A percentile compares a stretch with the other conserved stretches of the same genome.
These are phyloP conservation scores for Cordyceps militaris DNA, from an alignment of 2,329 filamentous ascomycete genomes.

Conservation along the genomic window DNA sequence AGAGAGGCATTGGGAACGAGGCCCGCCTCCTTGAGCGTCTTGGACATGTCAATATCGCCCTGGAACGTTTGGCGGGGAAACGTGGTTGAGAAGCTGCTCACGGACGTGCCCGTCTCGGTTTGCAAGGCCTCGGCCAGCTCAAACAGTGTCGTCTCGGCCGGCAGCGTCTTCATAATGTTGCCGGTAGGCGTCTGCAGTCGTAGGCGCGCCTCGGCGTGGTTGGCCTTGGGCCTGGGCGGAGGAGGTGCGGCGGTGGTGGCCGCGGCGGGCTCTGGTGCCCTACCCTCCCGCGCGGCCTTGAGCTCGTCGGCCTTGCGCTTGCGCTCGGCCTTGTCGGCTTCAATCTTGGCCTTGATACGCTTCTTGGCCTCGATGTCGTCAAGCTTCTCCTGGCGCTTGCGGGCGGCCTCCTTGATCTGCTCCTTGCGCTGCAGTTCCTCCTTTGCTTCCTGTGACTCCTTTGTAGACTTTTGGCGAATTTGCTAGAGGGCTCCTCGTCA, in stretches of 20 bases:
- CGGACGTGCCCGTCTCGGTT: constrained; percentile 61
- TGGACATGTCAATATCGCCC: constrained; percentile 67
- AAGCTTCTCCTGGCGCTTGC: constrained; percentile 80
- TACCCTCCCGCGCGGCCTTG: constrained; percentile 81
- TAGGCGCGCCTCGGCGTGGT: constrained; percentile 74
- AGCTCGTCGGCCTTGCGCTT: constrained; percentile 77
- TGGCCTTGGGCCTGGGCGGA: constrained; percentile 54
- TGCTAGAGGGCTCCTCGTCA: constrained; percentile 32
- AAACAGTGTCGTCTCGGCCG: constrained; percentile 84
- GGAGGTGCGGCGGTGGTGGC: constrained; percentile 38
- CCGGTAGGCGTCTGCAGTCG: constrained; percentile 68
- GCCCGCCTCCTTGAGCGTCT: constrained; percentile 88
- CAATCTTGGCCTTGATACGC: constrained; percentile 87
- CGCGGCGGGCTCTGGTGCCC: constrained; percentile 36
- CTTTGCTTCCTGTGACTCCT: constrained; percentile 81
- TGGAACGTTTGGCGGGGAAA: constrained; percentile 80
- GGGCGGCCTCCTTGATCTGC: constrained; percentile 81
- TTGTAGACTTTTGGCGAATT: constrained; percentile 80
- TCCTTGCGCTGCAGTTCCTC: constrained; percentile 84
- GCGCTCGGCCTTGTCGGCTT: constrained; percentile 86
- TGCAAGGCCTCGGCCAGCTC: constrained; percentile 76
- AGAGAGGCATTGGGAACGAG: constrained; percentile 86
- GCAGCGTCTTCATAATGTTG: constrained; percentile 79
- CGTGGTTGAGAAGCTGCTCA: constrained; percentile 73
- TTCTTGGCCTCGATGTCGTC: constrained; percentile 81